Conservation (phyloP, 306 rosid species). For the Cucumis hystrix region DNA sequence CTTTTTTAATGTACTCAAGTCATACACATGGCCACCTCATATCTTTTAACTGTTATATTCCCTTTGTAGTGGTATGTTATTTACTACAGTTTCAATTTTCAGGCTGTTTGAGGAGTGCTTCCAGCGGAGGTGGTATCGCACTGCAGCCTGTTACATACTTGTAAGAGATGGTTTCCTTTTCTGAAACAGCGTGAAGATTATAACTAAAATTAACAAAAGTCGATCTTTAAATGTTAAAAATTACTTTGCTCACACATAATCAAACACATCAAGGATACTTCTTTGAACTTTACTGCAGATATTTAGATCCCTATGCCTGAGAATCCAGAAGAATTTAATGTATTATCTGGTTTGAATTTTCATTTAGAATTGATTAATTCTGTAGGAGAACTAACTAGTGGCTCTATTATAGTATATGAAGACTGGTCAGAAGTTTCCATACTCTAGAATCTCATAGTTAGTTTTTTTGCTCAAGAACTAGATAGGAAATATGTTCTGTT, state of each 20-base stretch:
- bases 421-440: neutral
- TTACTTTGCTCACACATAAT: neutral
- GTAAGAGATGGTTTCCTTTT: slow-evolving; percentile 34
- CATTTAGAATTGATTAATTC: neutral
- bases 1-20: neutral
- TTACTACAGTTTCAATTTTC: slow-evolving; percentile 6
- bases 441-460: neutral
- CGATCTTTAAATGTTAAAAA: neutral
- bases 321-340: neutral
- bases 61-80: neutral
- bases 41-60: neutral
- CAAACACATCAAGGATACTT: neutral
- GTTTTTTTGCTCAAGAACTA: neutral
- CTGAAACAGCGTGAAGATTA: neutral
- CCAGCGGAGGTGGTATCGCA: slow-evolving; percentile 94
- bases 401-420: neutral
- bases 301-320: neutral
- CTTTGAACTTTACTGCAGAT: neutral
- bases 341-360: neutral
- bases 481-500: neutral
- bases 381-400: neutral
- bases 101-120: slow-evolving; percentile 99
- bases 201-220: slow-evolving; percentile 8
- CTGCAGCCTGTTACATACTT: slow-evolving; percentile 96
- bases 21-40: neutral